A percentile compares a stretch with the other conserved stretches of the same genome.
These are phyloP conservation scores for Penicillium verhagenii DNA, from an alignment of 495 filamentous ascomycete genomes.

Conservation along the genomic window DNA sequence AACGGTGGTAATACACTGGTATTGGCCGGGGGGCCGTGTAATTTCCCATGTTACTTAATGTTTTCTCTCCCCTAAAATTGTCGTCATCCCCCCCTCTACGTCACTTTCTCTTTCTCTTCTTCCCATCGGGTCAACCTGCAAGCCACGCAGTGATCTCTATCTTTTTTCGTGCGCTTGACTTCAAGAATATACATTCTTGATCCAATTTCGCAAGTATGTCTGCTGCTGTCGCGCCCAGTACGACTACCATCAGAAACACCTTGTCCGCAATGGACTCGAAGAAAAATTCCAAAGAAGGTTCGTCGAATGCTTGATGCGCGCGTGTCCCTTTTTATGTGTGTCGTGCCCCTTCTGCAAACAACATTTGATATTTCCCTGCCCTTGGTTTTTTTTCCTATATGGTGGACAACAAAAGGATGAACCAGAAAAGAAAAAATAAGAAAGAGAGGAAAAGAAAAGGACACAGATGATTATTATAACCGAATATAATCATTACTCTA, in stretches of 20 bases:
- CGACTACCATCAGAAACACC: slow-evolving; percentile 35
- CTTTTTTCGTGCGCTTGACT: slow-evolving; percentile 9
- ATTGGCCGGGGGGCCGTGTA: background rate
- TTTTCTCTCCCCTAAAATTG: slow-evolving; percentile 18
- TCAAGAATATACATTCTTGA: background rate
- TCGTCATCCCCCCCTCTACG: slow-evolving; percentile 31
- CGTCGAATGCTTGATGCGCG: slow-evolving; percentile 8
- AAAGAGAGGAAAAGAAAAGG: slow-evolving; percentile 7
- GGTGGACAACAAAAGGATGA: background rate
- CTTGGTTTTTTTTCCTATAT: background rate
- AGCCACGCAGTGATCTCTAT: slow-evolving; percentile 15
- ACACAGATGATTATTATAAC: slow-evolving; percentile 3
- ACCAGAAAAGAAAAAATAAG: background rate
- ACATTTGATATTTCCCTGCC: background rate
- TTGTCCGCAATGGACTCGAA: slow-evolving; percentile 53
- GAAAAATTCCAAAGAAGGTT: slow-evolving; percentile 43
- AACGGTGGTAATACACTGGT: background rate
- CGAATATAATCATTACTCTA: slow-evolving; percentile 13
- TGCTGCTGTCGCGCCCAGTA: slow-evolving; percentile 46
- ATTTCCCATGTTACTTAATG: slow-evolving; percentile 17
- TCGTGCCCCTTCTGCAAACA: slow-evolving; percentile 5
- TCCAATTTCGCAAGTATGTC: slow-evolving; percentile 37
- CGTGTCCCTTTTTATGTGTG: slow-evolving; percentile 10
- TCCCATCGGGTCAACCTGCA: slow-evolving; percentile 13
- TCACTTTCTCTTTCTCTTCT: slow-evolving; percentile 25